Evolutionary conservation across 768 basidiomycete species (phyloP), one percentile per base, ranked within the genome.

Genomic region (Auriscalpium orientale): DNA sequence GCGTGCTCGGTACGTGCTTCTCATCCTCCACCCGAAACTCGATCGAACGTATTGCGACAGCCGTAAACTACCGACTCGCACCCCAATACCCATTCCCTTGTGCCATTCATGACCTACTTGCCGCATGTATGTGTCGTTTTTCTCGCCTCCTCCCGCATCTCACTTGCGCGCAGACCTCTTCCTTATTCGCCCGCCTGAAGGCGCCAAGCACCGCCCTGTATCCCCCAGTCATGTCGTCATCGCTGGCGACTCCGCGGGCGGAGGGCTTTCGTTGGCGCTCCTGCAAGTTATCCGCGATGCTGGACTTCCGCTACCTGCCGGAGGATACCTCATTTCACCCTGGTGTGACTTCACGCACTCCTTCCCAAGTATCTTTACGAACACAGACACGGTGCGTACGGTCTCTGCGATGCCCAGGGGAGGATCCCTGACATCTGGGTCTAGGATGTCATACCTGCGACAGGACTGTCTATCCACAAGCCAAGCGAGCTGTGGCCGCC

Each of bases 81-180:
- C 95, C 95, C 0, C 95, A 98, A 70, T 98, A 95, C 64, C 95
- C 95, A 1, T 98, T 97, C 67, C 95, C 95, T 13, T 92, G 91
- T 61, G 91, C 87, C 1, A 71, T 98, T 8, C 94, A 97, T 64
- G 95, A 98, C 68, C 74, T 85, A 36, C 66, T 98, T 11, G 90
- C 95, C 2, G 86, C 93, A 8, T 98, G 90, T 91, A 62, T 62
- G 84, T 68, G 2, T 8, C 9, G 22, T 28, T 7, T n/a, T 1
- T 4, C 36, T 36, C 55, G 18, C 18, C 40, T 20, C 4, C 7
- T 6, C 28, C 37, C 35, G 21, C 40, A 35, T 44, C 54, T 40
- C 48, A 48, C n/a, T 43, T 4, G 13, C n/a, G n/a, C 28, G 12
- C 55, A 91, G 91, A 97, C 64, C 68, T 99, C 7, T 99, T 87